These are phyloP conservation scores for Triticum monococcum DNA, from an alignment of 176 grass and related monocot genomes.

Conservation along the genomic window DNA sequence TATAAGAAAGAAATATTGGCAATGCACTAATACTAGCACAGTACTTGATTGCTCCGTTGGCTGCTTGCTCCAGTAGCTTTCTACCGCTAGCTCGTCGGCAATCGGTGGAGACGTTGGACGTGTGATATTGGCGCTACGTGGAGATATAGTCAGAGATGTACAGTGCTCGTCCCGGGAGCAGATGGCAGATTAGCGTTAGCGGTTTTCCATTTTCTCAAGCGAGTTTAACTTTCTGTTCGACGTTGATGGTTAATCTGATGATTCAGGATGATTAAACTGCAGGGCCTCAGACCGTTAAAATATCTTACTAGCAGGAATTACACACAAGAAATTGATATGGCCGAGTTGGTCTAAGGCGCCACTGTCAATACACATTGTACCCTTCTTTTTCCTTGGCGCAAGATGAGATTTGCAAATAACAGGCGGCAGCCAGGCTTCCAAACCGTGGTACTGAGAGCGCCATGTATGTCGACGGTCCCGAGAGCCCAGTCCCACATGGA, in stretches of 20 bases:
- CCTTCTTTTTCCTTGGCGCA: background rate
- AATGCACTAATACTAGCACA: too few relatives aligned
- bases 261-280: too few relatives aligned
- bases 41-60: background rate
- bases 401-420: too few relatives aligned
- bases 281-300: too few relatives aligned
- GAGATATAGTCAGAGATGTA: background rate
- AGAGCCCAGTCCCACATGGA: too few relatives aligned
- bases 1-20: too few relatives aligned
- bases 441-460: too few relatives aligned
- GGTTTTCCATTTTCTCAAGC: background rate
- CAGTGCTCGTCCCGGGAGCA: background rate
- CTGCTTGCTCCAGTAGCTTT: background rate
- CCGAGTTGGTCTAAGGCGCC: slow-evolving; percentile 85
- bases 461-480: too few relatives aligned
- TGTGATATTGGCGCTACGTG: background rate
- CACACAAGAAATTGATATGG: slow-evolving; percentile 44
- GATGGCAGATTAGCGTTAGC: background rate
- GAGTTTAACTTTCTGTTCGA: too few relatives aligned
- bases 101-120: background rate
- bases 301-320: too few relatives aligned
- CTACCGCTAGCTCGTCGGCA: background rate
- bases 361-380: slow-evolving; percentile 34
- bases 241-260: too few relatives aligned
- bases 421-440: too few relatives aligned